Conservation (phyloP, 306 rosid genomes). For the Ochetophila trinervis region DNA sequence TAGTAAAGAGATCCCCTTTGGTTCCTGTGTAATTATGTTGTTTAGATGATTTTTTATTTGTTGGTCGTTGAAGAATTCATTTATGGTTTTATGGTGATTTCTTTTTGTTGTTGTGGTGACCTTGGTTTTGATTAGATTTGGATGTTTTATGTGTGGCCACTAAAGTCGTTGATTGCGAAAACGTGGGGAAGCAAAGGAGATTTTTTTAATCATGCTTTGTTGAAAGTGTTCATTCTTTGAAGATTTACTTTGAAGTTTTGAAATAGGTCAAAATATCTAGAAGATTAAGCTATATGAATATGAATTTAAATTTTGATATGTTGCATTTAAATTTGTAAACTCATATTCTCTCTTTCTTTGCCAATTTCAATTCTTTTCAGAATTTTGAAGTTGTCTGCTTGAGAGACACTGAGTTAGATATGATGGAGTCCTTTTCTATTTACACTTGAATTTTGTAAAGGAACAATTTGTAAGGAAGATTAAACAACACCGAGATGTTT, state of each 20-base stretch:
- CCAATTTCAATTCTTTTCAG: slow-evolving; percentile 19
- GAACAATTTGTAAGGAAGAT: slow-evolving; percentile 22
- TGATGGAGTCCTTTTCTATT: slow-evolving; percentile 30
- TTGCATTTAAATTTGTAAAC: neutral
- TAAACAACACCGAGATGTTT: slow-evolving; percentile 58
- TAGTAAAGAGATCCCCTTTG: neutral
- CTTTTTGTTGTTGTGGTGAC: neutral
- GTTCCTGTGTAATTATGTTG: neutral
- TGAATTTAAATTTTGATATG: neutral
- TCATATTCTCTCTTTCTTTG: neutral
- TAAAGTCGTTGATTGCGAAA: neutral
- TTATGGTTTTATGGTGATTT: neutral
- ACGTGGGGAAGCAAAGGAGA: neutral
- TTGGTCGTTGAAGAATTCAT: neutral
- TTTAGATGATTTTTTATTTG: neutral
- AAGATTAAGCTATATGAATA: neutral
- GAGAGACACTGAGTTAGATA: slow-evolving; percentile 24
- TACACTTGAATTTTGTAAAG: slow-evolving; percentile 38
- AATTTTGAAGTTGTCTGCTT: slow-evolving; percentile 21
- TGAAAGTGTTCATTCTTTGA: neutral
- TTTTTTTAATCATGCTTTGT: neutral
- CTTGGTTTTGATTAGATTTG: neutral
- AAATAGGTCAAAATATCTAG: neutral
- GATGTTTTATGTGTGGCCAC: neutral
- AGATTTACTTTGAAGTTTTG: neutral